Percentiles rank a stretch among this genome's conserved stretches.
phyloP scores from a whole-genome alignment of 306 rosid species.

The Vigna hirtella region DNA sequence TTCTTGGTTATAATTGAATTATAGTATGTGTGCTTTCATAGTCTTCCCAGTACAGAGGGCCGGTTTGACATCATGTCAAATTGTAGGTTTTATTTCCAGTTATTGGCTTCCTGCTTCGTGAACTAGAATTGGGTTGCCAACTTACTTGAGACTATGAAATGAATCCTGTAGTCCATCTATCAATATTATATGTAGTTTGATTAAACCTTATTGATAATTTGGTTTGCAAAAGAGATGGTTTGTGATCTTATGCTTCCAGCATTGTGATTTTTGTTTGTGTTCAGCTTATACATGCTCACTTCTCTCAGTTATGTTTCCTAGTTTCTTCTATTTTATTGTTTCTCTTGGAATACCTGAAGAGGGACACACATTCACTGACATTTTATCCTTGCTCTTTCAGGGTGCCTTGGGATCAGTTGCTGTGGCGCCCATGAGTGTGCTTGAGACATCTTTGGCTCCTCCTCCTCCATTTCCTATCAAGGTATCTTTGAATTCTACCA shows the following conservation, averaged over 20 bases:
- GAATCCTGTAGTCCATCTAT: background rate
- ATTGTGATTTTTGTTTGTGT: conserved; percentile 12
- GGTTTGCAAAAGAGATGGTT: conserved; percentile 15
- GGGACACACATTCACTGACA: conserved; percentile 43
- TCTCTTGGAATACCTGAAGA: conserved; percentile 26
- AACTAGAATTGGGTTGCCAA: conserved; percentile 13
- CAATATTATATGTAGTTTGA: background rate
- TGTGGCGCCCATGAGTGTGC: conserved; percentile 62
- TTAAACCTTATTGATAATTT: background rate
- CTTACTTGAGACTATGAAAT: background rate
- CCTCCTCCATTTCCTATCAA: conserved; percentile 74
- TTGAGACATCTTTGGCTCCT: conserved; percentile 64
- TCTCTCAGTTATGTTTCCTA: background rate
- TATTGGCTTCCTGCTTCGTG: background rate
- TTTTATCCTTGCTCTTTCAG: conserved; percentile 53
- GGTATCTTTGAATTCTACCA: conserved; percentile 98
- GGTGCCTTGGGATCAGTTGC: conserved; percentile 64
- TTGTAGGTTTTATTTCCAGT: background rate
- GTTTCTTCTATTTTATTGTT: conserved; percentile 6
- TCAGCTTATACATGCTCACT: background rate
- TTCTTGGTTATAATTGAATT: background rate
- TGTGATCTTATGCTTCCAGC: background rate
- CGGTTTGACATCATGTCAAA: conserved; percentile 16
- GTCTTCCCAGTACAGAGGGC: background rate
- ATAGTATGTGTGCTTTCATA: background rate